Base-by-base conservation (phyloP, 345 rosid genomes). In the Pistacia vera region DNA sequence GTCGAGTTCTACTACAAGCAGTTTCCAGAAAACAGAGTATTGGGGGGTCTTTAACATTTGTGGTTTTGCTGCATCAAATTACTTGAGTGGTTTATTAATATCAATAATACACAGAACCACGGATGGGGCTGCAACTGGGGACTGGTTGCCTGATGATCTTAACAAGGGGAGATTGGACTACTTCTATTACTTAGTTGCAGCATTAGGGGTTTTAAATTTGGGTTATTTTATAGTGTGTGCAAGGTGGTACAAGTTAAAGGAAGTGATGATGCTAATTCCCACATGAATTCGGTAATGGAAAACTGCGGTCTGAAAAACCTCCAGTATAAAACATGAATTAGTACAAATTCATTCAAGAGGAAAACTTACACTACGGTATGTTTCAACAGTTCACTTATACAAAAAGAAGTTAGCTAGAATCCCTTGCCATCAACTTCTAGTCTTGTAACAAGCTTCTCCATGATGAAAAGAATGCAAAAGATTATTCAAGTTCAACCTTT, bases 11-110 rank as follows among this genome's bases (percentile, higher is more conserved):
- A 76, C 79, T 84, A 88, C 79, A 86, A 88, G 82, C 83, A 88
- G 71, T 88, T 86, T 70, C 91, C 91, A 1, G 91, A 86, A 61
- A 84, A 86, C 66, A 86, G 67, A 88, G 91, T 66, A 68, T 86
- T 7, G 89, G 76, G 0, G 86, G 76, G 10, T 77, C 91, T 20
- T 81, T 83, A 51, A 25, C 74, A 1, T 82, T 79, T 18, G 77
- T 84, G 85, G 84, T 13, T 3, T 74, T 7, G 87, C 89, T 3
- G 0, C 68, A 12, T 75, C 88, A 1, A 87, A 60, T 72, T 87
- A 87, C 33, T 35, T 87, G 58, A 81, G 75, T 77, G 75, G 88
- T 44, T 41, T 83, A 18, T 17, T 87, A 75, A 75, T 85, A 41
- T 74, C 88, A 12, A 6, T 79, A 7, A 79, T 87, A 18, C 88